Percentiles rank a stretch among this genome's conserved stretches.
phyloP scores from a whole-genome alignment of 305 asterid species.

The Euphrasia arctica region DNA sequence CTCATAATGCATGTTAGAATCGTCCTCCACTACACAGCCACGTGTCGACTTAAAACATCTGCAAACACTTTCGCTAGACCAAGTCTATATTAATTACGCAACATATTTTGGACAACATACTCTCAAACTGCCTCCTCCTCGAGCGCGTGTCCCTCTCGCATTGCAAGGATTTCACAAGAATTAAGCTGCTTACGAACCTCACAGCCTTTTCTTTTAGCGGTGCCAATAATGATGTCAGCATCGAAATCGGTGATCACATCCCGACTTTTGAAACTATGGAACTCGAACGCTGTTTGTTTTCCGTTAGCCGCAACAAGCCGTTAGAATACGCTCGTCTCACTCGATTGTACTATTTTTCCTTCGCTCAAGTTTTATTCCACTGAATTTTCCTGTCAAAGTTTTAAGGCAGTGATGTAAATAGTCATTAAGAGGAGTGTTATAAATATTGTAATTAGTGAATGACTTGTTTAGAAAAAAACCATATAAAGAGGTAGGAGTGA shows the following conservation, averaged over 20 bases:
- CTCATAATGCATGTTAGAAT: too few species aligned
- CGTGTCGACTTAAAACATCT: too few species aligned
- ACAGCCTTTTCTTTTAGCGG: neutral
- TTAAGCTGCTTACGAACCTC: neutral
- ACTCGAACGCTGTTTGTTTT: neutral
- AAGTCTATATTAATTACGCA: too few species aligned
- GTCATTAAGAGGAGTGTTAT: too few species aligned
- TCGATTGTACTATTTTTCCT: neutral
- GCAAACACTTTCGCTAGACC: too few species aligned
- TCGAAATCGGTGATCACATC: neutral
- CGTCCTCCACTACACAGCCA: too few species aligned
- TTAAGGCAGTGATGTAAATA: too few species aligned
- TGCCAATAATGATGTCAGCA: neutral
- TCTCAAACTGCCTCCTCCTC: neutral
- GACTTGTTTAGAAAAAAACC: too few species aligned
- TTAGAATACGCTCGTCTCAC: neutral
- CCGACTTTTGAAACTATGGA: neutral
- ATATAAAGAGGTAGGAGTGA: too few species aligned
- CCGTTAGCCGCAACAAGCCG: neutral
- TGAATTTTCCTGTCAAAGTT: too few species aligned
- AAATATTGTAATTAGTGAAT: too few species aligned
- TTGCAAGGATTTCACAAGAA: neutral
- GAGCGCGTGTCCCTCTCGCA: neutral
- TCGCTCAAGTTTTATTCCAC: too few species aligned
- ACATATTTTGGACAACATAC: neutral